Evolutionary conservation across 495 filamentous ascomycete species (phyloP).

Genomic region (Hypoxylon lienhwacheense): DNA sequence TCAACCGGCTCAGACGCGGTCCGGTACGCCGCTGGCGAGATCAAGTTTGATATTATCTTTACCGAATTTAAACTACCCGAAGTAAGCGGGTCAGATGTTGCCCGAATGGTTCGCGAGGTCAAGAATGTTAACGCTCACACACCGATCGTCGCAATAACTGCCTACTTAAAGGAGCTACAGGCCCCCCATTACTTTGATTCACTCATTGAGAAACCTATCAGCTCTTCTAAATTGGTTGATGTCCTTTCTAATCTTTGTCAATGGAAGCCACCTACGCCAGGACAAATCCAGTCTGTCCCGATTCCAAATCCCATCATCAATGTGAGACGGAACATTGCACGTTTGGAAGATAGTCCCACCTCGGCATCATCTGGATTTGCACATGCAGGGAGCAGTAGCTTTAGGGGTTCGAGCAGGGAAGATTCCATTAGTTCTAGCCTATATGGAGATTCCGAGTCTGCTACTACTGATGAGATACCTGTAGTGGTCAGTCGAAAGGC

Average conservation of each 20-base stretch:
- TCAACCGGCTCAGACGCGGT: conserved; percentile 86
- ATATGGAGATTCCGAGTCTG: conserved; percentile 81
- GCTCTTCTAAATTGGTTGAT: conserved; percentile 81
- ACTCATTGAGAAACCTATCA: conserved; percentile 94
- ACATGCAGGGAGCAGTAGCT: conserved; percentile 67
- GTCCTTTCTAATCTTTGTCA: conserved; percentile 82
- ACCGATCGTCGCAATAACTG: conserved; percentile 95
- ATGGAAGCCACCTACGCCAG: conserved; percentile 78
- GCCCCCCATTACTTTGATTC: conserved; percentile 93
- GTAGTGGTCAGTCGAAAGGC: conserved; percentile 70
- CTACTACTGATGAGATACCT: conserved; percentile 75
- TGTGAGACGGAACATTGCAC: conserved; percentile 61
- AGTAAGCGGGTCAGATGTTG: conserved; percentile 91
- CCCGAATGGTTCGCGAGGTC: conserved; percentile 94
- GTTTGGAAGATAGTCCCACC: conserved; percentile 78
- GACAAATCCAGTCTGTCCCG: conserved; percentile 47
- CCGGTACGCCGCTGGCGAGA: conserved; percentile 88
- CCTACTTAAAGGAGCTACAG: conserved; percentile 93
- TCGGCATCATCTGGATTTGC: conserved; percentile 79
- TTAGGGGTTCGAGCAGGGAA: conserved; percentile 73
- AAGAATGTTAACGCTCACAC: conserved; percentile 93
- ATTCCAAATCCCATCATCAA: conserved; percentile 60
- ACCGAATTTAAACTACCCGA: conserved; percentile 95
- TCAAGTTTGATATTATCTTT: conserved; percentile 96
- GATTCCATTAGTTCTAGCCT: conserved; percentile 85